Evolutionary conservation across 2,329 filamentous ascomycete genomes (phyloP), one percentile per base, ranked within the genome.

Genomic region (Eutypa lata): DNA sequence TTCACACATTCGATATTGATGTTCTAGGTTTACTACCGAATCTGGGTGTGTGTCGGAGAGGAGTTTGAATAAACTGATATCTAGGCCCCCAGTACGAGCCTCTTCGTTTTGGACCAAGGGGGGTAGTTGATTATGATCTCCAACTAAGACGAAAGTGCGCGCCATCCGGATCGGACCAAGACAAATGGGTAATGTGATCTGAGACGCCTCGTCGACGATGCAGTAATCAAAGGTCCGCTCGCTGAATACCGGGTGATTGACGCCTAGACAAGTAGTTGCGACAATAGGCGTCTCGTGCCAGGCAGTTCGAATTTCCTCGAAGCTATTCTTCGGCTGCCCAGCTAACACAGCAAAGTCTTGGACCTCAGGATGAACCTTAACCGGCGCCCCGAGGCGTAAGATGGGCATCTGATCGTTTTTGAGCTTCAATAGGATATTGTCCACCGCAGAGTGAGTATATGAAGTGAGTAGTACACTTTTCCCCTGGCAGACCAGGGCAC

Each of bases 1-100:
- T 61, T 94, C 89, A 64, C 91, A 96, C 94, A 99, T 99, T 56
- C 94, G 90, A 68, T 99, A 99, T 68, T 99, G 94, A 65, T 97
- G 91, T 63, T 94, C 91, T 2, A 99, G 81, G 57, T 89, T 96
- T 56, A 95, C 90, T 2, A 99, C 92, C 1, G 91, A 91, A 46
- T 84, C 77, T 0, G 94, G 92, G 57, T 97, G 92, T 1, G 83
- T 81, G 64, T 97, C 94, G 1, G 91, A 97, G 13, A 99, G 81
- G 3, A 94, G 80, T 68, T 96, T 96, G 80, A 99, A 99, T 49
- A 99, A 78, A 67, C 90, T 96, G 45, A 97, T 82, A 68, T 99
- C 94, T 5, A 99, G 77, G 1, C 94, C 94, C 13, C 92, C 92
- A 51, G 87, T 81, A 45, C 88, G 83, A 2, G 94, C 94, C 62